These are phyloP conservation scores for Amauroascus niger DNA, from an alignment of 2,329 filamentous ascomycete genomes.

Conservation along the genomic window DNA sequence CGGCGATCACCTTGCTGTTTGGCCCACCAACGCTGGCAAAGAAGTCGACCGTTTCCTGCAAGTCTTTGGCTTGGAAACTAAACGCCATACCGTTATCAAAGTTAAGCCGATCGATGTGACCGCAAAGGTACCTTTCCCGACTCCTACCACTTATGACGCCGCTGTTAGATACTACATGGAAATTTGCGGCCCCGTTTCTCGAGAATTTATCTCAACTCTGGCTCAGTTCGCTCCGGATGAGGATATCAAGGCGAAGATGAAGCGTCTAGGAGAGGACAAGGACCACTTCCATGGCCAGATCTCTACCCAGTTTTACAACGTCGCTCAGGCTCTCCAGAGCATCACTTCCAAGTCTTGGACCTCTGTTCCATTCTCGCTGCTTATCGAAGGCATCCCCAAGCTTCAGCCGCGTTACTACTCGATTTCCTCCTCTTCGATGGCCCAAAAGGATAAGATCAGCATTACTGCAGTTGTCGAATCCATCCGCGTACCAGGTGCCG, in stretches of 20 bases:
- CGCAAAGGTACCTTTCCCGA: constrained; percentile 94
- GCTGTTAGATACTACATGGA: constrained; percentile 93
- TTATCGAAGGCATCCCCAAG: constrained; percentile 89
- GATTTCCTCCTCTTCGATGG: constrained; percentile 90
- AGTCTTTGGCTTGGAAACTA: constrained; percentile 63
- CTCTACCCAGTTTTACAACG: constrained; percentile 71
- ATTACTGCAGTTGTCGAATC: constrained; percentile 93
- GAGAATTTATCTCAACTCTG: constrained; percentile 82
- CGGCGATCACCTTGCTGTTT: constrained; percentile 92
- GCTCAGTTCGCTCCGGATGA: constrained; percentile 85
- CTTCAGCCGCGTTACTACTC: constrained; percentile 98
- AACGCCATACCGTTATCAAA: constrained; percentile 71
- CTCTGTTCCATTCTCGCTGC: constrained; percentile 81
- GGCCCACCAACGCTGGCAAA: constrained; percentile 88
- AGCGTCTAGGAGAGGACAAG: constrained; percentile 81
- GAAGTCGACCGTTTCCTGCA: constrained; percentile 86
- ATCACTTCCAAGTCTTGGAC: constrained; percentile 69
- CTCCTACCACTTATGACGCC: constrained; percentile 91
- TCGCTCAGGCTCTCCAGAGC: constrained; percentile 69
- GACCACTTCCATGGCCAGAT: constrained; percentile 90
- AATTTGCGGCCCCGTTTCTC: constrained; percentile 87
- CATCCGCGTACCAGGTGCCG: constrained; percentile 63
- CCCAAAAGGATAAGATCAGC: constrained; percentile 89
- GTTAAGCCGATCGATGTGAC: constrained; percentile 90
- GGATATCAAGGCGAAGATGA: constrained; percentile 73